phyloP scores from a whole-genome alignment of 1,284 basidiomycete genomes.

The Austroboletus novae-zelandiae region DNA sequence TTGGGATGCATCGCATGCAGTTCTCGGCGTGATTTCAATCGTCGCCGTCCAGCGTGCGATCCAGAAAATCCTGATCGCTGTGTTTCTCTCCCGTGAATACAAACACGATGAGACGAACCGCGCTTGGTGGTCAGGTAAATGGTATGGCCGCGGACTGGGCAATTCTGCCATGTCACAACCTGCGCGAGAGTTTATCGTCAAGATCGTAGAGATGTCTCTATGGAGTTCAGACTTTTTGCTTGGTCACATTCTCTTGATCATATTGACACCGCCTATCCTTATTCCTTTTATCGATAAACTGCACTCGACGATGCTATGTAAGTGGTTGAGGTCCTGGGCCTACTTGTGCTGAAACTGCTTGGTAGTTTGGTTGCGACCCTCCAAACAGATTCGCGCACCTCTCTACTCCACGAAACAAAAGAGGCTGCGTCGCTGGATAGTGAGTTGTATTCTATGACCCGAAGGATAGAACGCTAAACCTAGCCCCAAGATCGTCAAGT shows the following conservation, averaged over 20 bases:
- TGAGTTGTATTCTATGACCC: slow-evolving; percentile 36
- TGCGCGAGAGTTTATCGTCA: slow-evolving; percentile 93
- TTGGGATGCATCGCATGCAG: slow-evolving; percentile 94
- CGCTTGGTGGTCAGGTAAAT: slow-evolving; percentile 99
- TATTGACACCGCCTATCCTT: slow-evolving; percentile 80
- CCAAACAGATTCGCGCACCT: slow-evolving; percentile 92
- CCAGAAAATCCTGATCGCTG: slow-evolving; percentile 90
- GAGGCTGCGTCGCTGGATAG: slow-evolving; percentile 88
- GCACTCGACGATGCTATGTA: slow-evolving; percentile 89
- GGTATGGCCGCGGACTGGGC: slow-evolving; percentile 91
- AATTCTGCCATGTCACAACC: slow-evolving; percentile 89
- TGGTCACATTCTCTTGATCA: slow-evolving; percentile 79
- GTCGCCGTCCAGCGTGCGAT: slow-evolving; percentile 87
- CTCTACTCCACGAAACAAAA: slow-evolving; percentile 95
- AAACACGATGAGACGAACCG: slow-evolving; percentile 97
- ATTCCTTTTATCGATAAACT: slow-evolving; percentile 86
- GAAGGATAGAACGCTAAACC: slow-evolving; percentile 7
- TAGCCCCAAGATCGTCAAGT: slow-evolving; percentile 63
- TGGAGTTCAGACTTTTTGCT: slow-evolving; percentile 91
- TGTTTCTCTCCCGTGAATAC: slow-evolving; percentile 92
- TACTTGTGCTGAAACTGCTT: slow-evolving; percentile 5
- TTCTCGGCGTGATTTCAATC: slow-evolving; percentile 83
- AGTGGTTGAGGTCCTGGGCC: slow-evolving; percentile 29
- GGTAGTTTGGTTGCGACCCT: slow-evolving; percentile 83
- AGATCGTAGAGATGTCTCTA: slow-evolving; percentile 94